A percentile compares a stretch with the other conserved stretches of the same genome.
phyloP scores from a whole-genome alignment of 306 rosid genomes.

The Fragaria ananassa region DNA sequence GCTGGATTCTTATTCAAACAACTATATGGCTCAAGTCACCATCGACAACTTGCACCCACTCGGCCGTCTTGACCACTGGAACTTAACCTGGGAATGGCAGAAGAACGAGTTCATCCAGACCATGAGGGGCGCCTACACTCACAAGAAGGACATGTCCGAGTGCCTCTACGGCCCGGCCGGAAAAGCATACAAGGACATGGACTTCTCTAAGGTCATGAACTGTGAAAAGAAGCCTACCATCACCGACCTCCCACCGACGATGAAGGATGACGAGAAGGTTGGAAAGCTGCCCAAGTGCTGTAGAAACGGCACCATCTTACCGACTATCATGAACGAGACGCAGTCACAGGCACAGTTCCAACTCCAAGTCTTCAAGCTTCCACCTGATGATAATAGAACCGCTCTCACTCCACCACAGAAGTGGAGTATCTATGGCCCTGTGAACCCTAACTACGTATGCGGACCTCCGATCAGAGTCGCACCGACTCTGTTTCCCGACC shows the following conservation, averaged over 20 bases:
- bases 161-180: slow-evolving; percentile 71
- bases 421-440: slow-evolving; percentile 58
- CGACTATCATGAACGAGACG: slow-evolving; percentile 48
- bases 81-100: slow-evolving; percentile 85
- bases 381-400: slow-evolving; percentile 66
- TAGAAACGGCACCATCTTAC: slow-evolving; percentile 66
- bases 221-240: slow-evolving; percentile 62
- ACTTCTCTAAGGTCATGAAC: slow-evolving; percentile 60
- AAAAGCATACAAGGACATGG: slow-evolving; percentile 42
- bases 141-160: slow-evolving; percentile 34
- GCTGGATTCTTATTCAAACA: slow-evolving; percentile 48
- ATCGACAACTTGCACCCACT: slow-evolving; percentile 68
- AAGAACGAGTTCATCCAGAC: slow-evolving; percentile 67
- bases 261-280: slow-evolving; percentile 46
- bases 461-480: slow-evolving; percentile 59
- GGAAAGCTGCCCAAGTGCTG: slow-evolving; percentile 79
- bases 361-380: slow-evolving; percentile 61
- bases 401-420: slow-evolving; percentile 66
- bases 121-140: slow-evolving; percentile 72
- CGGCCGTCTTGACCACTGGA: slow-evolving; percentile 89
- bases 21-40: slow-evolving; percentile 62
- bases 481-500: slow-evolving; percentile 61
- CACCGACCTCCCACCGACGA: slow-evolving; percentile 62
- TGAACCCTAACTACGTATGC: slow-evolving; percentile 66
- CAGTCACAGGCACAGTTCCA: slow-evolving; percentile 63